These are phyloP conservation scores for Triticum turgidum DNA, from an alignment of 176 grass and related monocot species.

Conservation along the genomic window DNA sequence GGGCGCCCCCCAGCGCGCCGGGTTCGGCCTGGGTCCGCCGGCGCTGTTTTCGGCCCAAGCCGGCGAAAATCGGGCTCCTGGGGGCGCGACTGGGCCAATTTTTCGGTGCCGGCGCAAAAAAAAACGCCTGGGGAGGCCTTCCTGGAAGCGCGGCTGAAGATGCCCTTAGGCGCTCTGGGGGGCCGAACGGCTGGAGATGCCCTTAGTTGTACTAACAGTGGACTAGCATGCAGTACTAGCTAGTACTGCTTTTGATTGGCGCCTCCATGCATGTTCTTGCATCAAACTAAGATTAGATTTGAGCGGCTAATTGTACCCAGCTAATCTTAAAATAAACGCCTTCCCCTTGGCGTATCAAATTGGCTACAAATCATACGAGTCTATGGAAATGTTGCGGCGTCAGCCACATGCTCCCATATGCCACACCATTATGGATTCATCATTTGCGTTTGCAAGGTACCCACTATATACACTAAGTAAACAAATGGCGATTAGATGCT, in stretches of 20 bases:
- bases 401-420: constrained; percentile 1
- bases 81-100: too few species aligned
- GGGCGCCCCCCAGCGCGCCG: too few species aligned
- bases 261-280: background rate
- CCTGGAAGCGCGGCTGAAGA: too few species aligned
- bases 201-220: background rate
- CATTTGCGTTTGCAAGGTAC: background rate
- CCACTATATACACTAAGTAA: background rate
- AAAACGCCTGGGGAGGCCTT: too few species aligned
- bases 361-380: background rate
- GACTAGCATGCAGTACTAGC: background rate
- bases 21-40: too few species aligned
- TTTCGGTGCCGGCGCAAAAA: too few species aligned
- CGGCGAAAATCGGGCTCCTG: too few species aligned
- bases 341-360: background rate
- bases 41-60: too few species aligned
- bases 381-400: background rate
- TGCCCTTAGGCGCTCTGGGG: too few species aligned
- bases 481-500: background rate
- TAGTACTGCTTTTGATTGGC: background rate
- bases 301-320: background rate
- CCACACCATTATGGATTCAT: background rate
- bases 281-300: background rate
- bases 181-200: too few species aligned
- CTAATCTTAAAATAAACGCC: background rate